Evolutionary conservation across 1,139 yeast species (phyloP), one percentile per base, ranked within the genome.

Genomic region (Blastobotrys proliferans): DNA sequence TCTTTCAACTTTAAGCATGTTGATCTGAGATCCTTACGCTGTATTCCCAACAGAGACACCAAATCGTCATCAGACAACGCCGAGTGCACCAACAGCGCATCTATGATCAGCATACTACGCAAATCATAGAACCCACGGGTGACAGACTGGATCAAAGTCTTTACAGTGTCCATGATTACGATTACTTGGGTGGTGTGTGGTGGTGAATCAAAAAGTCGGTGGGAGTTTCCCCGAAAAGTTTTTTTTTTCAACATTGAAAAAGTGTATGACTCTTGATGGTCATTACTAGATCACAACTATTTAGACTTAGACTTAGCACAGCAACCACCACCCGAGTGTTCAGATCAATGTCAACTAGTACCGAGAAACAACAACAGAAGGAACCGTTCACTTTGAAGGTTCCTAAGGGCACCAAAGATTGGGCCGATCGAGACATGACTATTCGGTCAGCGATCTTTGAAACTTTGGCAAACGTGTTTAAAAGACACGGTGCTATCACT

Each of bases 381-480:
- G 42, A 44, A 21, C 78, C 73, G 52, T 86, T 84, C 63, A 76
- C 83, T 49, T 74, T 92, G 60, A 92, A 92, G 66, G 87, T 95
- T 37, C 97, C 98, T 44, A 92, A 90, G 65, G 98, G 98, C 52
- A 92, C 98, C 56, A 65, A 64, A 63, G 98, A 92, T 65, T 92
- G 98, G 98, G 84, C 95, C 52, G 98, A 92, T 56, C 84, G 84
- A 64, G 98, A 92, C 64, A 92, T 92, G 97, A 83, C 87, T 36
- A 77, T 92, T 56, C 80, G 98, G 64, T 92, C 86, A 57, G 94
- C 85, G 35, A 77, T 92, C 50, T 92, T 92, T 62, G 70, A 72
- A 42, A 77, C 87, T 13, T 68, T 92, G 52, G 77, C 90, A 28
- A 61, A 70, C 2, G 68, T 90, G 45, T 92, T 92, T 74, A 84